Percentiles rank a stretch among this genome's conserved stretches.
These are phyloP conservation scores for Coprinellus micaceus DNA, from an alignment of 768 basidiomycete genomes.

Conservation along the genomic window DNA sequence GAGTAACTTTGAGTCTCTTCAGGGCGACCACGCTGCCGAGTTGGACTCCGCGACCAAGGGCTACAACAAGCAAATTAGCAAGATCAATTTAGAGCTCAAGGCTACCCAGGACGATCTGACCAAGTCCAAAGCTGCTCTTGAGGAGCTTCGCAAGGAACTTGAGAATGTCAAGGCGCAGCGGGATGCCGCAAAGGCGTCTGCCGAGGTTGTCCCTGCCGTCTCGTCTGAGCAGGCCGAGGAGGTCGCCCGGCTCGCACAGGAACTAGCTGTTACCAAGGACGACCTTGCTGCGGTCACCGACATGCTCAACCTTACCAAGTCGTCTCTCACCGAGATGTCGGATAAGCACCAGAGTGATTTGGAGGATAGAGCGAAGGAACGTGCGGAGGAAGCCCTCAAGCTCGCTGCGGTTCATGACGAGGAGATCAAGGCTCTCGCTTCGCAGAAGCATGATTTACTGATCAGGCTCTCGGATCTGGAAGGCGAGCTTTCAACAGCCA, in stretches of 20 bases:
- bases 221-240: conserved; percentile 52
- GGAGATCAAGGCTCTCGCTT: conserved; percentile 52
- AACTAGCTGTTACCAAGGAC: conserved; percentile 61
- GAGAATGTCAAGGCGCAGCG: conserved; percentile 58
- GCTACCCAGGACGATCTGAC: conserved; percentile 81
- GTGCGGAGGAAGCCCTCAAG: conserved; percentile 67
- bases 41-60: conserved; percentile 54
- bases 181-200: conserved; percentile 54
- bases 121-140: conserved; percentile 64
- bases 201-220: conserved; percentile 33
- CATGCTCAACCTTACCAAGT: conserved; percentile 63
- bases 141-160: conserved; percentile 50
- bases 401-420: conserved; percentile 57
- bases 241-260: conserved; percentile 51
- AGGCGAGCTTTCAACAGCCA: conserved; percentile 68
- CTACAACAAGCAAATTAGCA: conserved; percentile 61
- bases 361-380: conserved; percentile 68
- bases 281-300: conserved; percentile 65
- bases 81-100: conserved; percentile 67
- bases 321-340: conserved; percentile 66
- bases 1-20: conserved; percentile 55
- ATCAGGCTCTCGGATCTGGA: conserved; percentile 69
- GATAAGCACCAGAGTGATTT: conserved; percentile 67
- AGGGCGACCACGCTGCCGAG: conserved; percentile 58
- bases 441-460: conserved; percentile 61